Evolutionary conservation across 2,329 filamentous ascomycete species (phyloP).

Genomic region (Zymoseptoria ardabiliae): DNA sequence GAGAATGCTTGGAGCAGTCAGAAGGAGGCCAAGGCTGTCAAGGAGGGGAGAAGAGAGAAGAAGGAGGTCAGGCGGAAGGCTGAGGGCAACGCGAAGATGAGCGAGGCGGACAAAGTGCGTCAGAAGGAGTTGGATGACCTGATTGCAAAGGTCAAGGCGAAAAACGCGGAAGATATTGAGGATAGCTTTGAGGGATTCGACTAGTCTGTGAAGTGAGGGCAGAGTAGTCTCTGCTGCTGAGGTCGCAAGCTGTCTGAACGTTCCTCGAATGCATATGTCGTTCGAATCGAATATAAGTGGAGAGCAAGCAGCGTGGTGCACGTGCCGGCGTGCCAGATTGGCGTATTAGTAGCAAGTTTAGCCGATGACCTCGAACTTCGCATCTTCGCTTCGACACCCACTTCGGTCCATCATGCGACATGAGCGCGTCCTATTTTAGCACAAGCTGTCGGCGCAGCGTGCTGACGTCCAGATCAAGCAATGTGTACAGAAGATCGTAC

Average conservation of each 20-base stretch:
- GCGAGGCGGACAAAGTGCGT: slow-evolving; percentile 23
- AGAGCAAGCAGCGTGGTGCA: background rate
- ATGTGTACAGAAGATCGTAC: slow-evolving; percentile 22
- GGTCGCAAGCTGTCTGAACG: no score
- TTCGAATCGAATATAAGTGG: no score
- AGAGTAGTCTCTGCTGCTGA: background rate
- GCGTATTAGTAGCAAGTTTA: background rate
- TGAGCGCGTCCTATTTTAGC: slow-evolving; percentile 13
- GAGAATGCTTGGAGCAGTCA: slow-evolving; percentile 33
- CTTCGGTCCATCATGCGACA: background rate
- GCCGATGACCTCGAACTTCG: background rate
- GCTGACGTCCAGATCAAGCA: background rate
- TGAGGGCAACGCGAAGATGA: slow-evolving; percentile 26
- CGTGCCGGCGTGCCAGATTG: background rate
- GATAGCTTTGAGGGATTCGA: slow-evolving; percentile 22
- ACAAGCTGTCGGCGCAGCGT: slow-evolving; percentile 8
- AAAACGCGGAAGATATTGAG: slow-evolving; percentile 15
- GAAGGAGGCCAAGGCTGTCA: slow-evolving; percentile 30
- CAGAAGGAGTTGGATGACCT: slow-evolving; percentile 28
- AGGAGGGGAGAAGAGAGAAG: slow-evolving; percentile 29
- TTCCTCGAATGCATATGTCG: no score
- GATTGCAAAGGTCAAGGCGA: slow-evolving; percentile 27
- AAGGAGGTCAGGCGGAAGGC: slow-evolving; percentile 28
- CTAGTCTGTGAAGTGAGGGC: background rate
- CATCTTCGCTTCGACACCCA: background rate